Evolutionary conservation across 768 basidiomycete species (phyloP), one percentile per base, ranked within the genome.

Genomic region (Hygrophorus russula): DNA sequence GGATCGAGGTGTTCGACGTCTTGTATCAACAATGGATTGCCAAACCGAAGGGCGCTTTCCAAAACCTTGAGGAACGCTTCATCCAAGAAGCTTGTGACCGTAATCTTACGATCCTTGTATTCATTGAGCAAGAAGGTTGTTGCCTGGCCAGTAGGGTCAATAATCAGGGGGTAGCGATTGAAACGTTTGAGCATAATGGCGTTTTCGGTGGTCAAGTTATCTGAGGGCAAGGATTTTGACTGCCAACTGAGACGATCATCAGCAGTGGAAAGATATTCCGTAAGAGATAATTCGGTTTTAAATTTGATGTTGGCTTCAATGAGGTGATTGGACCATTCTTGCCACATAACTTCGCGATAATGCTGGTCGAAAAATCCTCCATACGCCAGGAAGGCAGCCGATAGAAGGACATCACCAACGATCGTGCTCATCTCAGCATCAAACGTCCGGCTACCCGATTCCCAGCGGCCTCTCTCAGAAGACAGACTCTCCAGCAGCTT

Each of bases 161-260:
- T 90, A 46, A 99, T 88, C 40, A 98, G 76, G 5, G 96, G 96
- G 61, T 98, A 98, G 14, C 96, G 87, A 55, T 90, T 89, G 76
- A 92, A 97, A 39, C 92, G 82, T 58, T 94, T 92, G 57, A 99
- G 78, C 91, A 98, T 98, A 63, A 98, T 92, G n/a, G 96, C 96
- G 57, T 99, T 99, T 66, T 98, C 96, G 1, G 88, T 90, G 51
- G 91, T 97, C 36, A 99, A 69, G 49, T 87, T 92, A 62, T 99
- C 93, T 4, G 90, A 81, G 1, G 96, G 96, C n/a, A 98, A 70
- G 0, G 89, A 83, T 56, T 91, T 92, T 24, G 90, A 85, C 62
- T 94, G 91, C 96, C 93, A 99, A 53, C 74, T 80, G 49, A 96
- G 74, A 34, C 94, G 85, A 56, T 98, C 90, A 56, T 98, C 96